Evolutionary conservation across 1,284 basidiomycete species (phyloP).

Genomic region (Volvariella surrecta): DNA sequence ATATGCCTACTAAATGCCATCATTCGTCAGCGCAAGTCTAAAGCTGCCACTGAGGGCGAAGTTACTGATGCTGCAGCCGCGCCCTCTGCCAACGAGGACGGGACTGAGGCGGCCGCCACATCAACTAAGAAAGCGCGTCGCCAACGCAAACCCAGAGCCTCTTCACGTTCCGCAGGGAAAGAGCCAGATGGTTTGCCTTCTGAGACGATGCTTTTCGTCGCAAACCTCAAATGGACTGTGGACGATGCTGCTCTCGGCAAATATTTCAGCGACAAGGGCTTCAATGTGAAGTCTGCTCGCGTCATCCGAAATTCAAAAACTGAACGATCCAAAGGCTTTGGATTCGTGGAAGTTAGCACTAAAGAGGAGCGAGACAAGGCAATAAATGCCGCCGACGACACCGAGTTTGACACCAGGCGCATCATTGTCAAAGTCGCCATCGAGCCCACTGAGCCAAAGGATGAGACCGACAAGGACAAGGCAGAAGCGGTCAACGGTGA

Average conservation of each 20-base stretch:
- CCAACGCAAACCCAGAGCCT: conserved; percentile 51
- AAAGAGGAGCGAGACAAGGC: conserved; percentile 84
- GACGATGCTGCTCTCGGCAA: conserved; percentile 71
- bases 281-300: conserved; percentile 75
- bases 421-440: conserved; percentile 88
- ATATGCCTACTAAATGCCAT: conserved; percentile 12
- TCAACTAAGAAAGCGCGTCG: conserved; percentile 43
- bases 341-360: conserved; percentile 85
- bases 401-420: conserved; percentile 70
- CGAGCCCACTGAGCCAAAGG: conserved; percentile 45
- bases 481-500: conserved; percentile 11
- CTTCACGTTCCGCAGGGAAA: conserved; percentile 60
- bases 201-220: conserved; percentile 86
- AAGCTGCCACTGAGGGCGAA: conserved; percentile 32
- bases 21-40: conserved; percentile 47
- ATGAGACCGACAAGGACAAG: conserved; percentile 25
- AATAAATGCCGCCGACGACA: conserved; percentile 72
- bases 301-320: conserved; percentile 83
- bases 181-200: conserved; percentile 74
- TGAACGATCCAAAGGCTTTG: conserved; percentile 90
- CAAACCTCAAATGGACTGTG: conserved; percentile 89
- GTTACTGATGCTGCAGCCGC: conserved; percentile 22
- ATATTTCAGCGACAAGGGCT: conserved; percentile 78
- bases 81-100: conserved; percentile 23
- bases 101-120: conserved; percentile 25